phyloP scores from a whole-genome alignment of 2,329 filamentous ascomycete genomes.

The Aspergillus puulaauensis region DNA sequence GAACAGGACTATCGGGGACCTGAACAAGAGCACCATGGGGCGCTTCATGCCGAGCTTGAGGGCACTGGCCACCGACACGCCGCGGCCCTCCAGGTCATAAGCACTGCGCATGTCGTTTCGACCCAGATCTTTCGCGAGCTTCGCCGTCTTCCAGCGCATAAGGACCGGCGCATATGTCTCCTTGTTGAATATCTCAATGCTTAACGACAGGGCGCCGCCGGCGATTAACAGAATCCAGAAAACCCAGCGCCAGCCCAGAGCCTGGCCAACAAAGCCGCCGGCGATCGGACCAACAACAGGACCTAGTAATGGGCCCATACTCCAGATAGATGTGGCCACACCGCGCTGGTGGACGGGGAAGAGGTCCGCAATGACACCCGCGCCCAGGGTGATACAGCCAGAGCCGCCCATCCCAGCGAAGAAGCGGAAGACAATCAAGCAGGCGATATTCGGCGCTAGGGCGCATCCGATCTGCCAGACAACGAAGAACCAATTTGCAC shows the following conservation, averaged over 20 bases:
- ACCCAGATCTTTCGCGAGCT: constrained; percentile 21
- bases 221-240: constrained; percentile 48
- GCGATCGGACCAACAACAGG: constrained; percentile 35
- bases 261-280: constrained; percentile 43
- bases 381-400: constrained; percentile 42
- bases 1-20: constrained; percentile 54
- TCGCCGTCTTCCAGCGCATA: constrained; percentile 25
- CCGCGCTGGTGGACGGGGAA: constrained; percentile 45
- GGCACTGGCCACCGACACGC: constrained; percentile 30
- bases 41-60: constrained; percentile 43
- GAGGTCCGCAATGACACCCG: constrained; percentile 48
- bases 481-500: constrained; percentile 58
- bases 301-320: constrained; percentile 36
- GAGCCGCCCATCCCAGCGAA: constrained; percentile 52
- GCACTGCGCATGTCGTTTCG: constrained; percentile 24
- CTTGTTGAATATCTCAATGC: constrained; percentile 20
- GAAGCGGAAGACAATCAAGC: constrained; percentile 63
- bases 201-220: constrained; percentile 30
- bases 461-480: constrained; percentile 63
- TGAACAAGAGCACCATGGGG: constrained; percentile 52
- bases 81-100: constrained; percentile 15
- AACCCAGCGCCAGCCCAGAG: constrained; percentile 47
- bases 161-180: constrained; percentile 29
- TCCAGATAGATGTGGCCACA: constrained; percentile 44
- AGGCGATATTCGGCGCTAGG: constrained; percentile 56